Base-by-base conservation (phyloP, 2,329 filamentous ascomycete genomes). In the Neofusicoccum sp. region DNA sequence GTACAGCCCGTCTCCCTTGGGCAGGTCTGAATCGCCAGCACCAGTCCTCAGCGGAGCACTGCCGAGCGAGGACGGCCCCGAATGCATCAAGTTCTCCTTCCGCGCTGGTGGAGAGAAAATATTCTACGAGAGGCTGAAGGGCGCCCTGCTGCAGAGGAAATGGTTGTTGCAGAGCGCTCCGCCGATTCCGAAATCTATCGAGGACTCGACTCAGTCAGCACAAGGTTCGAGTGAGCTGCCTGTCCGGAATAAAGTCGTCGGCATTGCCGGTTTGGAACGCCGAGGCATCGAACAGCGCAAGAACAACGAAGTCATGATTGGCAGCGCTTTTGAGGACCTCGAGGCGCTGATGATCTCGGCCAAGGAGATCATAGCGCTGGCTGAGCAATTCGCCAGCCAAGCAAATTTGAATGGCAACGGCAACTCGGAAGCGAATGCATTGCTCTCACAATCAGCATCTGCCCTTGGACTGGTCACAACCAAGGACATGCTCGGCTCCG, bases 301-400 rank as follows among this genome's bases (percentile, higher is more conserved):
- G 77, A 96, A 96, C 73, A 98, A 97, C 68, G 92, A 97, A 74
- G 78, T 91, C 8, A 88, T 97, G 53, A 96, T 99, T 65, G 93
- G 93, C 28, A 92, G 86, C 65, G 93, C 95, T 0, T 99, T 99
- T 69, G 93, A 97, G 72, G 95, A 99, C 70, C 84, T 99, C 0
- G 93, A 98, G 72, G 93, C 95, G 3, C 81, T 99, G 38, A 99
- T 98, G 93, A 91, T 93, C 3, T 97, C 93, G 3, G 95, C 95
- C 4, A 97, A 98, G 72, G 91, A 99, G 71, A 91, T 99, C 51
- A 89, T 98, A 54, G 91, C 92, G 4, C 86, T 99, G 43, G 95
- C 95, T 0, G 93, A 98, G 74, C 87, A 87, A 14, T 93, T 98
- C 67, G 87, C 91, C 1, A 82, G 86, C 11, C 89, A 93, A 69